Evolutionary conservation across 1,139 yeast species (phyloP).

Genomic region (Debaryomycetaceae sp.): DNA sequence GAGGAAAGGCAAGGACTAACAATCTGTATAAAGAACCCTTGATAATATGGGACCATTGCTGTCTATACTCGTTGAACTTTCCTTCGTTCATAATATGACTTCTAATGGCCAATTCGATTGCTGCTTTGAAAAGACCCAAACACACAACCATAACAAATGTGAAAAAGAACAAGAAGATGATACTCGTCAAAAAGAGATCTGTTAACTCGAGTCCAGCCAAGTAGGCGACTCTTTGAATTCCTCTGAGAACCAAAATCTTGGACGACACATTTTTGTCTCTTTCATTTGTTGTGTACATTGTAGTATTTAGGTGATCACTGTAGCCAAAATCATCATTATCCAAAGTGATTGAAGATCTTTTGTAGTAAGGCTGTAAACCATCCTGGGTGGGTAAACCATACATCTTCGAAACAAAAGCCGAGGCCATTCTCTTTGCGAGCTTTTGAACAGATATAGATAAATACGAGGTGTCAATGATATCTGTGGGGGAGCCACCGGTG

Average conservation of each 20-base stretch:
- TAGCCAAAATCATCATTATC: slow-evolving; percentile 44
- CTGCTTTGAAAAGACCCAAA: slow-evolving; percentile 67
- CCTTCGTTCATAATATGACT: slow-evolving; percentile 59
- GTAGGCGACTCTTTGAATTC: slow-evolving; percentile 88
- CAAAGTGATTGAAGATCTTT: slow-evolving; percentile 30
- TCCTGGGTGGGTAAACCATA: slow-evolving; percentile 7
- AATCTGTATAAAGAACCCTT: slow-evolving; percentile 88
- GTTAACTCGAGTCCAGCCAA: slow-evolving; percentile 84
- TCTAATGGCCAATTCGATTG: slow-evolving; percentile 67
- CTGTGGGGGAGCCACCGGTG: slow-evolving; percentile 90
- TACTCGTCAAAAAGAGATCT: slow-evolving; percentile 79
- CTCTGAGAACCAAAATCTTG: slow-evolving; percentile 78
- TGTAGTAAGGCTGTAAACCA: slow-evolving; percentile 19
- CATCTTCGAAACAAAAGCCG: background rate
- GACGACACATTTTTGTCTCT: slow-evolving; percentile 50
- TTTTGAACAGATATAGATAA: slow-evolving; percentile 82
- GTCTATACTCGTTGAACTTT: slow-evolving; percentile 73
- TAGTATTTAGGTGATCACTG: slow-evolving; percentile 46
- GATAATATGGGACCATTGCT: slow-evolving; percentile 73
- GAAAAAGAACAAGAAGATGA: slow-evolving; percentile 77
- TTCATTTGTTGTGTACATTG: slow-evolving; percentile 72
- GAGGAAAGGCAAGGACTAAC: slow-evolving; percentile 80
- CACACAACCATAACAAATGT: slow-evolving; percentile 67
- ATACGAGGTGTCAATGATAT: slow-evolving; percentile 53
- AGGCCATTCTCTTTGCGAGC: slow-evolving; percentile 24